Base-by-base conservation (phyloP, 1,284 basidiomycete species). In the Mycosarcoma mackinlayi region DNA sequence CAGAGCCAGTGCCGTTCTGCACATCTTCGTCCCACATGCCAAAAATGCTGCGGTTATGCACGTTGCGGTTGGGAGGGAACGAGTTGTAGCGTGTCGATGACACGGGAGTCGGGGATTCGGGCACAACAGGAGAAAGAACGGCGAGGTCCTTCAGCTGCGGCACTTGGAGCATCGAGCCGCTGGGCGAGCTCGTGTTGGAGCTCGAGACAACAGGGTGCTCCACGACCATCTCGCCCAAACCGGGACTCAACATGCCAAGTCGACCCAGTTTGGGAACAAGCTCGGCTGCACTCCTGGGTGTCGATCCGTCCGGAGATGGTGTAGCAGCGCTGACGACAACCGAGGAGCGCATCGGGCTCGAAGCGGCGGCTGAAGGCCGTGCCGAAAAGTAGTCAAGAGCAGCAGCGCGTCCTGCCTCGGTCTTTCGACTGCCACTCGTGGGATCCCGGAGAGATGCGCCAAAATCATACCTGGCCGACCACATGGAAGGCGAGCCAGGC, bases 381-480 rank as follows among this genome's bases (percentile, higher is more conserved):
- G 75, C 63, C 7, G 74, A 79, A 47, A 78, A 78, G 71, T 78
- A 80, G 51, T 78, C 76, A 30, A 78, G 65, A 28, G 77, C 76
- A 14, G 78, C 74, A 21, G 75, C 73, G 27, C 77, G 71, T 28
- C 71, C 74, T n/a, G 70, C 47, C 41, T 69, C 69, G 50, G 69
- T 67, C 54, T 63, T 64, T 34, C 67, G 60, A 49, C 76, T 79
- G 46, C 81, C 76, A 31, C 46, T 68, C 48, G 70, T 64, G 3
- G 79, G 78, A 48, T 82, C 81, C 72, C 85, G 85, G 55, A 87
- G 80, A 9, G 85, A 84, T 6, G 84, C 78, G 35, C 84, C 84
- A 77, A 87, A 87, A 77, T 87, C 86, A 80, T 87, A 87, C 45
- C 78, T 61, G 1, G 76, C 61, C n/a, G 60, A 44, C 78, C 78